Percentiles rank a stretch among this genome's conserved stretches.
phyloP scores from a whole-genome alignment of 371 early-diverging fungal species.

The Mortierella sp. region DNA sequence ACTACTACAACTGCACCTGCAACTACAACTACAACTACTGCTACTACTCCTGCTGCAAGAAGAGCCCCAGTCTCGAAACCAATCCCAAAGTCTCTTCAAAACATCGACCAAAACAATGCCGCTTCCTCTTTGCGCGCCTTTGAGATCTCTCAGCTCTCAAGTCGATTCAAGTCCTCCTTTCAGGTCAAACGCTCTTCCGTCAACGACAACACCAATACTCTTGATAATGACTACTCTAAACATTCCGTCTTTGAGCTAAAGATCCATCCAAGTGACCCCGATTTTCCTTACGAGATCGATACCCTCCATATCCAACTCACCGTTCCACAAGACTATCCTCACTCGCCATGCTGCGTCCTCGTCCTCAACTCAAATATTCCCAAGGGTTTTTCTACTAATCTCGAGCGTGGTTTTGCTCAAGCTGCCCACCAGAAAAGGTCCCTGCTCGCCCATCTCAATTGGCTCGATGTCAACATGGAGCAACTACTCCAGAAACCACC shows the following conservation, averaged over 20 bases:
- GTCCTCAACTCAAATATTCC: constrained; percentile 78
- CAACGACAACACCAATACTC: background rate
- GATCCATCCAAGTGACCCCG: constrained; percentile 76
- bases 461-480: constrained; percentile 73
- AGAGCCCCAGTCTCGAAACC: constrained; percentile 40
- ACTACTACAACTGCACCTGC: background rate
- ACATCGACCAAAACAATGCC: constrained; percentile 9
- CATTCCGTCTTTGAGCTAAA: constrained; percentile 57
- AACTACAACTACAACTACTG: no score
- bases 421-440: constrained; percentile 53
- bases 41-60: background rate
- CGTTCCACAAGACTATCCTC: constrained; percentile 65
- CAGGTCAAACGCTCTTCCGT: background rate
- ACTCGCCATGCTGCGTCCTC: constrained; percentile 53
- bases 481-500: constrained; percentile 67
- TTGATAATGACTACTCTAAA: background rate
- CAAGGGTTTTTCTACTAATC: constrained; percentile 62
- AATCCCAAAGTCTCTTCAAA: constrained; percentile 28
- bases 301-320: constrained; percentile 64
- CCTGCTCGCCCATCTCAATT: constrained; percentile 66
- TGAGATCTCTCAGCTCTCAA: constrained; percentile 43
- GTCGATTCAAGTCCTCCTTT: constrained; percentile 32
- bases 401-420: constrained; percentile 62
- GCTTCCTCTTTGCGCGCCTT: constrained; percentile 19
- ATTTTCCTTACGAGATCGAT: constrained; percentile 81